phyloP scores from a whole-genome alignment of 73 alveolate species.

The Tetrahymena elliotti region DNA sequence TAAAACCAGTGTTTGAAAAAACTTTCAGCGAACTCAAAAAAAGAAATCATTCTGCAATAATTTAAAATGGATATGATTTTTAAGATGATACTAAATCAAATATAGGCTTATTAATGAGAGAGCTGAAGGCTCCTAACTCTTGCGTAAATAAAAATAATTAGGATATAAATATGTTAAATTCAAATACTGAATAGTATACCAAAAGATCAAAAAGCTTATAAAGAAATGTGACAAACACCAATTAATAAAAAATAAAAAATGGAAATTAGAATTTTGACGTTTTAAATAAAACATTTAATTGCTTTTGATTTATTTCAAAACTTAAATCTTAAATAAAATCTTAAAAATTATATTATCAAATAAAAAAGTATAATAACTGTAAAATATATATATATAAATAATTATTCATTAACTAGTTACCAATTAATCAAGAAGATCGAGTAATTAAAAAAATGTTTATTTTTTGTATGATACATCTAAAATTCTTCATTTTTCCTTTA shows the following conservation, averaged over 20 bases:
- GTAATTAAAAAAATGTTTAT: too few relatives aligned
- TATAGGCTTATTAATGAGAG: not conserved
- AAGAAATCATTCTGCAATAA: not conserved
- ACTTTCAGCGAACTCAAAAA: not conserved
- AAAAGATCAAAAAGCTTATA: not conserved
- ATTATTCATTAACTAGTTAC: too few relatives aligned
- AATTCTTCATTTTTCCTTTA: too few relatives aligned
- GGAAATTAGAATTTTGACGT: not conserved
- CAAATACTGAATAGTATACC: not conserved
- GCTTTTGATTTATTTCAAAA: not conserved
- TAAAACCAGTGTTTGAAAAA: not conserved
- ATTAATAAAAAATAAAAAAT: not conserved
- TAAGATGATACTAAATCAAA: not conserved
- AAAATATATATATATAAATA: too few relatives aligned
- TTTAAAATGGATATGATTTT: not conserved
- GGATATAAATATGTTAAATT: not conserved
- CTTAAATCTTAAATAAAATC: too few relatives aligned
- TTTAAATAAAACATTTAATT: not conserved
- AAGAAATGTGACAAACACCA: not conserved
- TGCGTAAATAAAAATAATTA: not conserved
- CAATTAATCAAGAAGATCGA: too few relatives aligned
- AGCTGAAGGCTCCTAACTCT: not conserved
- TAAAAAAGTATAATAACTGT: too few relatives aligned
- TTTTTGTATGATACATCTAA: too few relatives aligned
- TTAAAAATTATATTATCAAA: too few relatives aligned